Conservation (phyloP, 352 stramenopile genomes). For the Thalassiosira livingstoniorum region DNA sequence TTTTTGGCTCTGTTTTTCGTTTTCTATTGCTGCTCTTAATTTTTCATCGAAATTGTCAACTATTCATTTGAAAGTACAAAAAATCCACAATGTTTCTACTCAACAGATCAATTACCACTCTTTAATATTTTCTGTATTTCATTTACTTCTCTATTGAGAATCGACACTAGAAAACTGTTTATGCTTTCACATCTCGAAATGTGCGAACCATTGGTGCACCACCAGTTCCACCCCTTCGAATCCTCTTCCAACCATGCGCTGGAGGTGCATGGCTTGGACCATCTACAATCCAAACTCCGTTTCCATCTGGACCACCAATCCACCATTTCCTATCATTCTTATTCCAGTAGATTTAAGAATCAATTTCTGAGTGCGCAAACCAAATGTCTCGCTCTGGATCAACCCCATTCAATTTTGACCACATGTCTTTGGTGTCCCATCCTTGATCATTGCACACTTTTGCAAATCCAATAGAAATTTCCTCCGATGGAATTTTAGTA, state of each 20-base stretch:
- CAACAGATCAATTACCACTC: too few species aligned
- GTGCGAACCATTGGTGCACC: slow-evolving; percentile 27
- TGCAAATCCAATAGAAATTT: slow-evolving; percentile 54
- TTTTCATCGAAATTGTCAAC: too few species aligned
- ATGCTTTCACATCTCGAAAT: too few species aligned
- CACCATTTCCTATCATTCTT: slow-evolving; percentile 56
- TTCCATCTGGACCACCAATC: slow-evolving; percentile 62
- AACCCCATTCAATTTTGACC: slow-evolving; percentile 43
- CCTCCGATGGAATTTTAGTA: slow-evolving; percentile 13
- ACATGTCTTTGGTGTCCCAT: slow-evolving; percentile 48
- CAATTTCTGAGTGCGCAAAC: slow-evolving; percentile 55
- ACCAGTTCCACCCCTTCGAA: slow-evolving; percentile 5
- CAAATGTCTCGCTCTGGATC: slow-evolving; percentile 29
- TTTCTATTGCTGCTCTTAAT: too few species aligned
- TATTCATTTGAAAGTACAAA: too few species aligned
- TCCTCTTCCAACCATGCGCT: slow-evolving; percentile 31
- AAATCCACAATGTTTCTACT: too few species aligned
- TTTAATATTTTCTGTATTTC: too few species aligned
- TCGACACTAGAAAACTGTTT: too few species aligned
- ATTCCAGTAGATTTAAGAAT: slow-evolving; percentile 69
- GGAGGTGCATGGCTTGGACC: slow-evolving; percentile 44
- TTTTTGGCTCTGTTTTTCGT: too few species aligned
- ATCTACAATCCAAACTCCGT: slow-evolving; percentile 46
- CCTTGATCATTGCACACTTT: slow-evolving; percentile 43
- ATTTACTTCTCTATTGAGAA: too few species aligned